phyloP scores from a whole-genome alignment of 768 basidiomycete genomes.

The Phanerodontia chrysosporium region DNA sequence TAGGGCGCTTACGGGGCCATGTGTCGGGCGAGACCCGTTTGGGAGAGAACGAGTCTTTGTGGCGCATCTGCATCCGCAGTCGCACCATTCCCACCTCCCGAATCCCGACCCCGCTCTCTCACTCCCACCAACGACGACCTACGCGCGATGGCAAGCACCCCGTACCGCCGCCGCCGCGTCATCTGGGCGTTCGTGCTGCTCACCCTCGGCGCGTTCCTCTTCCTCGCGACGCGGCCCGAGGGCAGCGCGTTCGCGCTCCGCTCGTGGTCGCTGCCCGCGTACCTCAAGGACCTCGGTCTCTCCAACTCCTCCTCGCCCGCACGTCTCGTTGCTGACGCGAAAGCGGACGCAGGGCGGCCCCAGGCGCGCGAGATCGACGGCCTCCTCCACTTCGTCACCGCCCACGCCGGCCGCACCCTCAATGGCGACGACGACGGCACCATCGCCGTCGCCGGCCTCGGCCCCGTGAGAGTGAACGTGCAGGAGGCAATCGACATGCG shows the following conservation, averaged over 20 bases:
- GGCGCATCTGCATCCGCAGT: background rate
- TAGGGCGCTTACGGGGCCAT: background rate
- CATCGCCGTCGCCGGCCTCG: constrained; percentile 18
- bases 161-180: constrained; percentile 40
- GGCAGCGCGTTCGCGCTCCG: constrained; percentile 30
- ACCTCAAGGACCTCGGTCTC: constrained; percentile 23
- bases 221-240: constrained; percentile 33
- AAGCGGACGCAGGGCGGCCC: constrained; percentile 14
- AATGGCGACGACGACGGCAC: constrained; percentile 19
- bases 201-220: constrained; percentile 35
- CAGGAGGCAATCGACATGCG: constrained; percentile 44
- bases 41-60: too few species aligned
- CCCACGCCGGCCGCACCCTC: constrained; percentile 39
- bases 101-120: too few species aligned
- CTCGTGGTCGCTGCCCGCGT: constrained; percentile 8
- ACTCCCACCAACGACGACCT: background rate
- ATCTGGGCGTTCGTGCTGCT: constrained; percentile 36
- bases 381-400: constrained; percentile 61
- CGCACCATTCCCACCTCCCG: too few species aligned
- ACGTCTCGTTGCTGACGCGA: constrained; percentile 27
- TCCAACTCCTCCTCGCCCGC: constrained; percentile 35
- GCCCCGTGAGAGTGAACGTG: constrained; percentile 40
- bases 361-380: constrained; percentile 61
- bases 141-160: background rate
- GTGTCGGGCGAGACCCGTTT: too few species aligned